Conservation (phyloP, 768 basidiomycete genomes). For the Lepiota brunneoincarnata region DNA sequence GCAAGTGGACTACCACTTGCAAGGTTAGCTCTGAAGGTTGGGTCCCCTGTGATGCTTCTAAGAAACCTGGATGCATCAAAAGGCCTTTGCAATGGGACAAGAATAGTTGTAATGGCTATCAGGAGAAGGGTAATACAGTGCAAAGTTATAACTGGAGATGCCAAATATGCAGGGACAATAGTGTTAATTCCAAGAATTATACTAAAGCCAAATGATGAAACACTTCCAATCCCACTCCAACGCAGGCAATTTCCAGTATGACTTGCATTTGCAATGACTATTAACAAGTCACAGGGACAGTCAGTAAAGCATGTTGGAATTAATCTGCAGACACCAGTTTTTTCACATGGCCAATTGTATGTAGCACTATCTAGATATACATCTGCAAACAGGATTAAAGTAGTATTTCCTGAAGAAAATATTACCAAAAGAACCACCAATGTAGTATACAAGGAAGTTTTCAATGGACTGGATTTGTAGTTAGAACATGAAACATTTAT, state of each 20-base stretch:
- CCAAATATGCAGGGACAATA: constrained; percentile 27
- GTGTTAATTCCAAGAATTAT: too few relatives aligned
- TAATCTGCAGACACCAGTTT: constrained; percentile 28
- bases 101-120: constrained; percentile 19
- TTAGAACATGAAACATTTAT: too few relatives aligned
- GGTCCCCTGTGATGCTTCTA: constrained; percentile 27
- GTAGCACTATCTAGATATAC: too few relatives aligned
- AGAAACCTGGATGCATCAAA: constrained; percentile 24
- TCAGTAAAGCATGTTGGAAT: constrained; percentile 35
- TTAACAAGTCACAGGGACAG: too few relatives aligned
- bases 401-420: constrained; percentile 19
- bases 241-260: constrained; percentile 36
- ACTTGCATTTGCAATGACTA: constrained; percentile 36
- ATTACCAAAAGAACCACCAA: too few relatives aligned
- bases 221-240: constrained; percentile 24
- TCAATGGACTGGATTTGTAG: too few relatives aligned
- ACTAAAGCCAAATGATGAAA: background rate
- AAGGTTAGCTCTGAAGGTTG: background rate
- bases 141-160: constrained; percentile 31
- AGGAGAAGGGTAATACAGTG: constrained; percentile 25
- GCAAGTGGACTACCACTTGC: background rate
- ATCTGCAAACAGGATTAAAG: constrained; percentile 20
- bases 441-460: too few relatives aligned
- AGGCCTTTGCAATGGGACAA: constrained; percentile 29
- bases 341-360: constrained; percentile 39